A percentile compares a stretch with the other conserved stretches of the same genome.
Evolutionary conservation across 202 grass and related monocot species (phyloP).

Genomic region (Zizania palustris): DNA sequence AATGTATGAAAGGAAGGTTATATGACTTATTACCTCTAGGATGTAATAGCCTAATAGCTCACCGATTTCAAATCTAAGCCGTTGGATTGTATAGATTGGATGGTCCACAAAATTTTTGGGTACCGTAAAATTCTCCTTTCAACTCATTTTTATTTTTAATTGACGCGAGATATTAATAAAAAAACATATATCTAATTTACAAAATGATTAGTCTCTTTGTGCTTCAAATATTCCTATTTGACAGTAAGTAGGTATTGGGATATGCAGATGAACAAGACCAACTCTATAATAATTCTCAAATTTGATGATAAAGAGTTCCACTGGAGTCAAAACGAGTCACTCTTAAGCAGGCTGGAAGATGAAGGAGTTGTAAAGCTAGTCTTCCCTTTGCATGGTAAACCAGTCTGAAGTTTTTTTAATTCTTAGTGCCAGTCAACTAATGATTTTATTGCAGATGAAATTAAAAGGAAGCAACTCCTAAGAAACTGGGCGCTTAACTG

Average conservation of each 20-base stretch:
- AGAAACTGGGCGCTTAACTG: constrained; percentile 95
- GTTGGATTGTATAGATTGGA: too few species aligned
- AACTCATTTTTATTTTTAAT: background rate
- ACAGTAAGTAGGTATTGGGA: constrained; percentile 41
- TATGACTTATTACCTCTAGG: too few species aligned
- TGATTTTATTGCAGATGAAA: constrained; percentile 65
- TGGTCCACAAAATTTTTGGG: too few species aligned
- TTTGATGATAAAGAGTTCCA: constrained; percentile 68
- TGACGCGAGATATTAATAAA: constrained; percentile 1
- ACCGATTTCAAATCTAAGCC: too few species aligned
- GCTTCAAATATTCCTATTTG: constrained; percentile 32
- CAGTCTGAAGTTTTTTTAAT: constrained; percentile 33
- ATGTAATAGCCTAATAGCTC: too few species aligned
- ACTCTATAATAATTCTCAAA: constrained; percentile 56
- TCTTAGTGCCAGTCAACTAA: constrained; percentile 1
- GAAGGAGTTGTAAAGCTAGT: constrained; percentile 93
- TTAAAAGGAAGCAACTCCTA: constrained; percentile 84
- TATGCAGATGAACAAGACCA: constrained; percentile 82
- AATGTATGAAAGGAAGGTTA: too few species aligned
- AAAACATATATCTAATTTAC: constrained; percentile 15
- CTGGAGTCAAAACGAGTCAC: constrained; percentile 60
- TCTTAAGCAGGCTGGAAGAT: constrained; percentile 76
- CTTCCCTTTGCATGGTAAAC: constrained; percentile 88
- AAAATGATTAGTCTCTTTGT: constrained; percentile 8
- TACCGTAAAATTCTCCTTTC: background rate